Evolutionary conservation across 805 yeast species (phyloP).

Genomic region (Yarrowia deformans): DNA sequence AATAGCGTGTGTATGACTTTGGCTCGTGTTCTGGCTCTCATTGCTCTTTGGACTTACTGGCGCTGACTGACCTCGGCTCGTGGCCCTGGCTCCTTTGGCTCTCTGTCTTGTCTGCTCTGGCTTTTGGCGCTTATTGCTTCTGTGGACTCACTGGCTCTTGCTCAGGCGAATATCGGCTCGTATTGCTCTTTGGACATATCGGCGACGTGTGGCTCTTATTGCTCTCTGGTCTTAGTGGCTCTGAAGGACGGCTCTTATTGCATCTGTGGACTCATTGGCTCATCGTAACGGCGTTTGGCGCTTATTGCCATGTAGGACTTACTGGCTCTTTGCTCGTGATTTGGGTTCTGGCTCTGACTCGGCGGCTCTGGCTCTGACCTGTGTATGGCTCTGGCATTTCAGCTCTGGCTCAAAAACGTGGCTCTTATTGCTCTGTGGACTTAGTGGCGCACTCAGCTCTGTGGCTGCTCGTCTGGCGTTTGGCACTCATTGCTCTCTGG

Average conservation of each 20-base stretch:
- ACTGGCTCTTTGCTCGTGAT: conserved; percentile 1
- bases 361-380: neutral
- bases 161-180: neutral
- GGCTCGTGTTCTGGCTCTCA: conserved; percentile 3
- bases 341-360: neutral
- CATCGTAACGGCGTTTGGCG: neutral
- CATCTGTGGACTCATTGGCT: conserved; percentile 7
- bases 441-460: neutral
- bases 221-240: conserved; percentile 8
- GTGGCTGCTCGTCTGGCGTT: no score
- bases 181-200: neutral
- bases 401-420: neutral
- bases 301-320: neutral
- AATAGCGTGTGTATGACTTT: neutral
- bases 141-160: conserved; percentile 12
- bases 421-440: conserved; percentile 4
- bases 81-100: conserved; percentile 7
- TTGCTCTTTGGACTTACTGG: neutral
- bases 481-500: neutral
- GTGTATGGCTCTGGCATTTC: neutral
- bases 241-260: neutral
- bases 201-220: neutral
- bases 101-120: conserved; percentile 1
- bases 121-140: conserved; percentile 8
- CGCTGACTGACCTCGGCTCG: conserved; percentile 1